phyloP scores from a whole-genome alignment of 176 grass and related monocot genomes.

The Raddia guianensis region DNA sequence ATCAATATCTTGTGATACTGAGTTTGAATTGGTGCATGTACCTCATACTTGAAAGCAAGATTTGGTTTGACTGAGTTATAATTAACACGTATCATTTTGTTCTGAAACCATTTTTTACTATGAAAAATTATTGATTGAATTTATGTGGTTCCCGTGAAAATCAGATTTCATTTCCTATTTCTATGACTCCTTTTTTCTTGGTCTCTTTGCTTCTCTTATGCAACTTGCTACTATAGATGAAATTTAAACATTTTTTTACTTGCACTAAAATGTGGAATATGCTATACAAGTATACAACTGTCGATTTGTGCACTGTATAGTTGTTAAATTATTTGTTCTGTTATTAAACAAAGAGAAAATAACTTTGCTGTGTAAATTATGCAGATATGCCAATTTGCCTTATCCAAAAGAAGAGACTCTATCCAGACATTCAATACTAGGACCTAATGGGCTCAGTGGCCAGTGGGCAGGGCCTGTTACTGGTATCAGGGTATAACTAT shows the following conservation, averaged over 20 bases:
- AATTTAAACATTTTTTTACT: not conserved
- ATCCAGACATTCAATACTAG: conserved; percentile 91
- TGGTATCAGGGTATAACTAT: conserved; percentile 80
- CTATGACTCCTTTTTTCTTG: not conserved
- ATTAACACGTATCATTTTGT: not conserved
- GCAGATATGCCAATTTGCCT: conserved; percentile 70
- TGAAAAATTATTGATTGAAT: conserved; percentile 3
- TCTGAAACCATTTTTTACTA: conserved; percentile 26
- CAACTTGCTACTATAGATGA: conserved; percentile 28
- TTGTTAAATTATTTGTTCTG: conserved; percentile 24
- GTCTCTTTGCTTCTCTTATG: conserved; percentile 31
- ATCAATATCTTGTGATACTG: conserved; percentile 16
- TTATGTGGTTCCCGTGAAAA: conserved; percentile 1
- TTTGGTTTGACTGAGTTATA: conserved; percentile 7
- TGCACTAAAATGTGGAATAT: conserved; percentile 15
- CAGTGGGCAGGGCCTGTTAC: conserved; percentile 59
- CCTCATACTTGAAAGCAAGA: conserved; percentile 17
- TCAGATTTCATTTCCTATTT: not conserved
- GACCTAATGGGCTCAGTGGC: conserved; percentile 76
- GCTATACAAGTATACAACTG: not conserved
- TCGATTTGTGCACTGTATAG: conserved; percentile 5
- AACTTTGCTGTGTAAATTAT: conserved; percentile 39
- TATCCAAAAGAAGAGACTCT: conserved; percentile 91
- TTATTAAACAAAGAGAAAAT: conserved; percentile 1
- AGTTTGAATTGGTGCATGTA: conserved; percentile 18